These are phyloP conservation scores for Apiospora malaysiana DNA, from an alignment of 2,329 filamentous ascomycete species.

Conservation along the genomic window DNA sequence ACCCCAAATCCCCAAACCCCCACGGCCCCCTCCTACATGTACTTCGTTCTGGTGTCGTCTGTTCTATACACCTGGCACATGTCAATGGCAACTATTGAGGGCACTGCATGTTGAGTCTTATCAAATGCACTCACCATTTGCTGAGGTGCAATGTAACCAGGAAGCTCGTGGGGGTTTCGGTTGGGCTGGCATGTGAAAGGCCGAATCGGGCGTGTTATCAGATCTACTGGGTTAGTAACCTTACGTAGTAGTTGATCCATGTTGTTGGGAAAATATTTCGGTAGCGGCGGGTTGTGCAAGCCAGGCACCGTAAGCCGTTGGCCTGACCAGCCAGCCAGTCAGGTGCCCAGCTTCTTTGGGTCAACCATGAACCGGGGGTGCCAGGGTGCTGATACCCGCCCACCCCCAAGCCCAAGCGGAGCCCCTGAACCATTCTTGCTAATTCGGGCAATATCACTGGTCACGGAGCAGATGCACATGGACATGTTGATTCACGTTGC, in stretches of 20 bases:
- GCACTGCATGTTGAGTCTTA: background rate
- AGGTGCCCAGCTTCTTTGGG: background rate
- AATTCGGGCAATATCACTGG: background rate
- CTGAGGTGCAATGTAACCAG: background rate
- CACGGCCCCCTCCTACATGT: too few relatives aligned
- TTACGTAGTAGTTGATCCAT: background rate
- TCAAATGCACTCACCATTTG: background rate
- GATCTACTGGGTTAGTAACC: slow-evolving; percentile 5
- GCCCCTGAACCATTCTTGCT: background rate
- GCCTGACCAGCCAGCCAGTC: background rate
- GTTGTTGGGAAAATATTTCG: slow-evolving; percentile 16
- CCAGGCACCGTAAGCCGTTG: background rate
- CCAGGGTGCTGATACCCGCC: too few relatives aligned
- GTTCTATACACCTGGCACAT: background rate
- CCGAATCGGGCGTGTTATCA: slow-evolving; percentile 5
- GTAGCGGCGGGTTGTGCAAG: background rate
- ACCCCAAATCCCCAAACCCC: background rate
- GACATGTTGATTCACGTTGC: background rate
- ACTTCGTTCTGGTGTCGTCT: too few relatives aligned
- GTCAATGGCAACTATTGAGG: background rate
- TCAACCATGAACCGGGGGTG: background rate
- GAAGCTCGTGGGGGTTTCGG: background rate
- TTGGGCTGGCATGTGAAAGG: slow-evolving; percentile 18
- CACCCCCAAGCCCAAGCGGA: background rate
- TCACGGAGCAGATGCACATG: background rate